Percentiles rank a stretch among this genome's conserved stretches.
These are phyloP conservation scores for Amaranthus tricolor DNA, from an alignment of 179 eudicot species.

Conservation along the genomic window DNA sequence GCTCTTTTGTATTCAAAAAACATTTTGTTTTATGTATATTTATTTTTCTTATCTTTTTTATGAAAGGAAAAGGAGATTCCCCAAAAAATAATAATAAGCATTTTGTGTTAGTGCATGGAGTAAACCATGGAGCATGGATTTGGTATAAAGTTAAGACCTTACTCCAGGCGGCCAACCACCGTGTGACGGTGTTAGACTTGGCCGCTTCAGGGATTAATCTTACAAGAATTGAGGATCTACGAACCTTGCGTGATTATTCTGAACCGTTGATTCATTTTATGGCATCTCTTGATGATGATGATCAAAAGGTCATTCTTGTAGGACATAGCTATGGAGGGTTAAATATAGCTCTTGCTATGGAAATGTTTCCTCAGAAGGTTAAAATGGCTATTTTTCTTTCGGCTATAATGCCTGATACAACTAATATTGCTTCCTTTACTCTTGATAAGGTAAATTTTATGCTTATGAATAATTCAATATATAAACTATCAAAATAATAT, in stretches of 20 bases:
- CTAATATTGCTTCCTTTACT: conserved; percentile 39
- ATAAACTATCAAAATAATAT: too few species aligned
- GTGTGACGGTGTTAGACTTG: conserved; percentile 39
- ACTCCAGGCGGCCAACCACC: conserved; percentile 33
- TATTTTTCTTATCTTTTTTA: too few species aligned
- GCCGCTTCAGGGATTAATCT: conserved; percentile 29
- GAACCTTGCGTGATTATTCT: conserved; percentile 21
- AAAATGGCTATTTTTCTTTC: conserved; percentile 30
- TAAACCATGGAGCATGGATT: conserved; percentile 48
- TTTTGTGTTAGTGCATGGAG: conserved; percentile 48
- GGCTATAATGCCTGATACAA: conserved; percentile 33
- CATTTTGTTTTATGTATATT: too few species aligned
- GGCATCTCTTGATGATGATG: conserved; percentile 8
- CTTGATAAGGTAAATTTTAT: conserved; percentile 35
- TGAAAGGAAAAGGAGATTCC: too few species aligned
- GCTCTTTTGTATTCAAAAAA: too few species aligned
- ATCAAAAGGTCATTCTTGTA: conserved; percentile 31
- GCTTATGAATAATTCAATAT: too few species aligned
- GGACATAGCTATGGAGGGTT: conserved; percentile 42
- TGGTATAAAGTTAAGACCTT: conserved; percentile 42
- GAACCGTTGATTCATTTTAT: conserved; percentile 33
- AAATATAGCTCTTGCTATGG: conserved; percentile 33
- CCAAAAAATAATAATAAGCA: conserved; percentile 20
- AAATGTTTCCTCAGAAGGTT: conserved; percentile 27
- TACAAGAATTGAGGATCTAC: conserved; percentile 25